Evolutionary conservation across 1,284 basidiomycete species (phyloP).

Genomic region (Ganoderma multipileum): DNA sequence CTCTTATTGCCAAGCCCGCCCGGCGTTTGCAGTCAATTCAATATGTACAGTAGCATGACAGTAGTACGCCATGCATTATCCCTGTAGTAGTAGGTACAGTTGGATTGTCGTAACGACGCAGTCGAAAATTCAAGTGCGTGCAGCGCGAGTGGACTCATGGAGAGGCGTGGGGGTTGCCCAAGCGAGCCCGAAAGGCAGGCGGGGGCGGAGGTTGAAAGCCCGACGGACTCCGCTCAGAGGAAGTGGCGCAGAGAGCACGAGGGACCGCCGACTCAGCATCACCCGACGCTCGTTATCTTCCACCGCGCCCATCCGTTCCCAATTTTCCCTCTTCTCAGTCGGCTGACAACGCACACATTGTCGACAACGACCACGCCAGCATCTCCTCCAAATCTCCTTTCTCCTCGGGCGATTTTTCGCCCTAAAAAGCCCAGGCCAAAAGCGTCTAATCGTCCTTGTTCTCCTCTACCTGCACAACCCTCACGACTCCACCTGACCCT

Average conservation of each 20-base stretch:
- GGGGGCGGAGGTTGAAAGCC: slow-evolving; percentile 26
- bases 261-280: slow-evolving; percentile 30
- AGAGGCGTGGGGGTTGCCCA: background rate
- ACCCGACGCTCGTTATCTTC: slow-evolving; percentile 43
- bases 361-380: slow-evolving; percentile 21
- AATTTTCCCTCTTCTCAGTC: slow-evolving; percentile 41
- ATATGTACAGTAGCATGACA: background rate
- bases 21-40: background rate
- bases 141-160: background rate
- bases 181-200: background rate
- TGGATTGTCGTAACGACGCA: background rate
- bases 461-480: slow-evolving; percentile 33
- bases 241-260: slow-evolving; percentile 34
- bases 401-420: slow-evolving; percentile 17
- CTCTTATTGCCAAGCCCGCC: background rate
- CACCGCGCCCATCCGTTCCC: slow-evolving; percentile 39
- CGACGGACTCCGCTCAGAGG: slow-evolving; percentile 32
- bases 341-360: slow-evolving; percentile 37
- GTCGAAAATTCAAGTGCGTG: background rate
- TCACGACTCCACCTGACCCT: slow-evolving; percentile 35
- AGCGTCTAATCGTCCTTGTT: slow-evolving; percentile 36
- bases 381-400: slow-evolving; percentile 15
- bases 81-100: background rate
- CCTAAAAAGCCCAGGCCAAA: slow-evolving; percentile 27
- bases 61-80: background rate